A percentile compares a stretch with the other conserved stretches of the same genome.
Conservation (phyloP, 805 yeast genomes). For the Saturnispora quitensis region DNA sequence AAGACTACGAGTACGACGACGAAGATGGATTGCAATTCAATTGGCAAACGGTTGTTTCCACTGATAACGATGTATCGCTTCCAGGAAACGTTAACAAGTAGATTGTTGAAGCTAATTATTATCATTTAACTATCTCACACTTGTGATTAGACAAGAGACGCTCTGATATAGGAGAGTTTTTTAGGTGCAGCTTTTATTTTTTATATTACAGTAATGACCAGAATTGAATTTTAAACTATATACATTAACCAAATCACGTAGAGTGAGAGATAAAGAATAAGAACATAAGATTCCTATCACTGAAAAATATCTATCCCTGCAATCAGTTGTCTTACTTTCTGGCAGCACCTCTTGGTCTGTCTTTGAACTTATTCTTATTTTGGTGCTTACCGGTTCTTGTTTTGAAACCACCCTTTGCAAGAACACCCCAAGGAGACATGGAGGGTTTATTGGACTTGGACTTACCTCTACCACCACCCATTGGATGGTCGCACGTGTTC, state of each 20-base stretch:
- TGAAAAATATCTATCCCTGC: not conserved
- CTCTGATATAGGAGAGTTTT: not conserved
- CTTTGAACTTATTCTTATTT: slow-evolving; percentile 79
- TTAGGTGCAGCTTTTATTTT: not conserved
- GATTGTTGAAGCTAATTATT: not conserved
- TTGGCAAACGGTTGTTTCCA: slow-evolving; percentile 8
- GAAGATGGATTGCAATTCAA: slow-evolving; percentile 6
- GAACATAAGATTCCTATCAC: not conserved
- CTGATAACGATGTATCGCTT: slow-evolving; percentile 7
- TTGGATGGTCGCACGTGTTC: slow-evolving; percentile 97
- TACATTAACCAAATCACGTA: not conserved
- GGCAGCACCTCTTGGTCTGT: slow-evolving; percentile 68
- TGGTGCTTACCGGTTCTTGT: slow-evolving; percentile 85
- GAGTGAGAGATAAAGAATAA: not conserved
- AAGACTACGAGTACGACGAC: not conserved
- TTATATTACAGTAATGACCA: not conserved
- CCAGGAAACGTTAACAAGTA: slow-evolving; percentile 3
- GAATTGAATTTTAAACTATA: not conserved
- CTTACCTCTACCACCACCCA: slow-evolving; percentile 99
- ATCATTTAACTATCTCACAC: not conserved
- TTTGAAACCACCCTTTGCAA: slow-evolving; percentile 86
- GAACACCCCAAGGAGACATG: slow-evolving; percentile 92
- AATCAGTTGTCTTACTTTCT: slow-evolving; percentile 6
- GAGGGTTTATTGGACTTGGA: slow-evolving; percentile 92
- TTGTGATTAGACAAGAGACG: too few relatives aligned